These are phyloP conservation scores for Heterobasidion occidentale DNA, from an alignment of 1,284 basidiomycete genomes.

Conservation along the genomic window DNA sequence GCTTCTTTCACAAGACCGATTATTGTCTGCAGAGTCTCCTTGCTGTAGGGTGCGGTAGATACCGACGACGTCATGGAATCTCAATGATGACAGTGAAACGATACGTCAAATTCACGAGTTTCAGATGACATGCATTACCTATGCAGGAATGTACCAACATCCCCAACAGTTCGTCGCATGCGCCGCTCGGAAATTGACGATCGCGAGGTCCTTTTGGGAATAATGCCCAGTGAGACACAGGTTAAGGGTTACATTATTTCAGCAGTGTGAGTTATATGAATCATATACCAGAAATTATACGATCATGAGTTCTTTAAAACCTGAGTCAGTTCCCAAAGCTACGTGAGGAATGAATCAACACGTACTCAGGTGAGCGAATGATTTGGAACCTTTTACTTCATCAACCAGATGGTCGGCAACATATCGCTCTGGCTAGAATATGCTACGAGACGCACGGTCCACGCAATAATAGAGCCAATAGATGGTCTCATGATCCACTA, in stretches of 20 bases:
- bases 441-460: conserved; percentile 10
- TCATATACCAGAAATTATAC: neutral
- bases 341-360: neutral
- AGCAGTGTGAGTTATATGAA: neutral
- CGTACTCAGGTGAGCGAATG: conserved; percentile 34
- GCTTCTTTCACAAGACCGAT: neutral
- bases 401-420: conserved; percentile 19
- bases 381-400: conserved; percentile 28
- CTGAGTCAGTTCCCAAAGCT: neutral
- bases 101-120: neutral
- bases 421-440: conserved; percentile 21
- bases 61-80: neutral
- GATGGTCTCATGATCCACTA: too few relatives aligned
- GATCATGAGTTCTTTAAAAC: neutral
- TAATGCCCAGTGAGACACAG: neutral
- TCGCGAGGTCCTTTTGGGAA: too few relatives aligned
- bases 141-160: too few relatives aligned
- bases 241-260: neutral
- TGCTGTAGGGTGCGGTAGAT: neutral
- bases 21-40: neutral
- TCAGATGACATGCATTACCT: neutral
- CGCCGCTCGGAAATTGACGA: too few relatives aligned
- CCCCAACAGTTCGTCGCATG: too few relatives aligned
- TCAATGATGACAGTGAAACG: neutral
- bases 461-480: conserved; percentile 20